Conservation (phyloP, 1,139 yeast species). For the Saccharomyces hybrid region DNA sequence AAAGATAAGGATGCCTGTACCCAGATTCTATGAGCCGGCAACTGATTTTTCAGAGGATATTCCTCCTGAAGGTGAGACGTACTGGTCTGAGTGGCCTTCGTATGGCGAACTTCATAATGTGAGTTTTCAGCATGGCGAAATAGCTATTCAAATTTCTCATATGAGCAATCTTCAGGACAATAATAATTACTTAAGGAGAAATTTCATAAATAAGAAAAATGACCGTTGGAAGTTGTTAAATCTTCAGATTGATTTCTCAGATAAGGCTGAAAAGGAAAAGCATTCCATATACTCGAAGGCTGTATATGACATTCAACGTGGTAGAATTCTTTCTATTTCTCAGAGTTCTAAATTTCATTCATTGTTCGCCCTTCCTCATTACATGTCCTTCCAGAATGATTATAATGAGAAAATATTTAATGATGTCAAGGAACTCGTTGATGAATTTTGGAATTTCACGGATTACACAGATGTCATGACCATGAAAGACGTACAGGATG, state of each 20-base stretch:
- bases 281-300: constrained; percentile 51
- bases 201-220: constrained; percentile 27
- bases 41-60: constrained; percentile 15
- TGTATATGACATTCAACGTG: constrained; percentile 61
- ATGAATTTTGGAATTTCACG: constrained; percentile 33
- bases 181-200: constrained; percentile 11
- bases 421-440: constrained; percentile 31
- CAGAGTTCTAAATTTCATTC: constrained; percentile 71
- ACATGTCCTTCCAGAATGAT: constrained; percentile 29
- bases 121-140: constrained; percentile 24
- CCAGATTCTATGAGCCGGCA: constrained; percentile 26
- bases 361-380: constrained; percentile 35
- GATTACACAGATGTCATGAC: constrained; percentile 30
- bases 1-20: constrained; percentile 26
- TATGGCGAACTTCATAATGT: constrained; percentile 25
- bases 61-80: constrained; percentile 25
- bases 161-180: constrained; percentile 20
- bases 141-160: constrained; percentile 22
- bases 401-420: constrained; percentile 38
- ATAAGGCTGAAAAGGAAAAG: constrained; percentile 38
- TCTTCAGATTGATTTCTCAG: constrained; percentile 27
- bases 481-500: constrained; percentile 37
- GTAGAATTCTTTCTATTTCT: constrained; percentile 57
- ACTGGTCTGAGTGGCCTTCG: constrained; percentile 17
- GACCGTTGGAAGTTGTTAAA: constrained; percentile 29